Percentiles rank a stretch among this genome's conserved stretches.
phyloP scores from a whole-genome alignment of 768 basidiomycete species.

The Lactarius tabidus region DNA sequence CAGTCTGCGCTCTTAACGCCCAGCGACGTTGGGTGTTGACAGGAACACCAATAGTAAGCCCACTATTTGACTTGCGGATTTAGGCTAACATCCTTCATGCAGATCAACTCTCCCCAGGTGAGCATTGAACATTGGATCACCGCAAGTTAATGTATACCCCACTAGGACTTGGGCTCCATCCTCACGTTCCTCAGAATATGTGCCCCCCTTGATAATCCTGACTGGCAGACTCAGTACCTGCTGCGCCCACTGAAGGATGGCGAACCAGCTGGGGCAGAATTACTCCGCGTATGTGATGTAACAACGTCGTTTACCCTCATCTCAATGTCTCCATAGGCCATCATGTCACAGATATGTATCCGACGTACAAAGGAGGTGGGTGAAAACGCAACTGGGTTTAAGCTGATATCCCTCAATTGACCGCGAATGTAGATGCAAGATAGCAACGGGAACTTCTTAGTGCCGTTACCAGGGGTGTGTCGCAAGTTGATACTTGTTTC shows the following conservation, averaged over 20 bases:
- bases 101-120: slow-evolving; percentile 81
- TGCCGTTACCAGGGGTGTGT: slow-evolving; percentile 55
- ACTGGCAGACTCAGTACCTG: slow-evolving; percentile 76
- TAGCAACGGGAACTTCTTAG: slow-evolving; percentile 61
- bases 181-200: slow-evolving; percentile 85
- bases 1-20: slow-evolving; percentile 57
- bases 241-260: slow-evolving; percentile 74
- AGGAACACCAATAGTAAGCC: slow-evolving; percentile 85
- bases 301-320: not conserved
- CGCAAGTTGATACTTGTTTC: slow-evolving; percentile 33
- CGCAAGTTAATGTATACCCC: not conserved
- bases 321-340: slow-evolving; percentile 41
- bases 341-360: slow-evolving; percentile 77
- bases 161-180: slow-evolving; percentile 83
- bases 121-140: not conserved
- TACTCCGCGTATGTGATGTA: slow-evolving; percentile 52
- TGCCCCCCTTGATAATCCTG: slow-evolving; percentile 74
- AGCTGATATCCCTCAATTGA: slow-evolving; percentile 7
- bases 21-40: slow-evolving; percentile 77
- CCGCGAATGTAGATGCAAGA: slow-evolving; percentile 77
- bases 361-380: slow-evolving; percentile 77
- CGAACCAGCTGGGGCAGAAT: slow-evolving; percentile 59
- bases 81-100: not conserved
- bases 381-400: slow-evolving; percentile 4
- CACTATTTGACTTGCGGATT: not conserved